Percentiles rank a stretch among this genome's conserved stretches.
Conservation (phyloP, 257 asterid genomes). For the Cynanchum wilfordii region DNA sequence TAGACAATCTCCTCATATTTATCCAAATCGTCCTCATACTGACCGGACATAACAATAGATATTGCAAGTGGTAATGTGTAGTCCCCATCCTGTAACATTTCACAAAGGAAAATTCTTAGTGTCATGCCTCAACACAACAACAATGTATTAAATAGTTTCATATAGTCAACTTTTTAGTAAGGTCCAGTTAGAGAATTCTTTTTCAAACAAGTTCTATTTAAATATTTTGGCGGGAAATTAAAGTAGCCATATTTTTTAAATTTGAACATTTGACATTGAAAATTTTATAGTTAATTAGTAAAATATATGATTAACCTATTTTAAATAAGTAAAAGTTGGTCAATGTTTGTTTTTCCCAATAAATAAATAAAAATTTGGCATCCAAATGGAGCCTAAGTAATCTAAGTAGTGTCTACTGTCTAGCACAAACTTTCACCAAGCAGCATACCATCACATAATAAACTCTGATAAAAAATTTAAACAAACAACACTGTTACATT, state of each 20-base stretch:
- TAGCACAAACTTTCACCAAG: not conserved
- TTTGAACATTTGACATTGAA: too few species aligned
- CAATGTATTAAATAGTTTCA: not conserved
- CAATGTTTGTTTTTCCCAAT: too few species aligned
- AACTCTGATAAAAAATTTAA: not conserved
- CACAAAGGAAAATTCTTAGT: slow-evolving; percentile 5
- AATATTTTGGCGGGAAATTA: too few species aligned
- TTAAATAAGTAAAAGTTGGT: too few species aligned
- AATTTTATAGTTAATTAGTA: too few species aligned
- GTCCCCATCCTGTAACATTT: slow-evolving; percentile 34
- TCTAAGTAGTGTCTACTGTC: not conserved
- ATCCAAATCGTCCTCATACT: slow-evolving; percentile 86
- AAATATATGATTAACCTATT: too few species aligned
- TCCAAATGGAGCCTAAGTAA: too few species aligned
- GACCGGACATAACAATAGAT: slow-evolving; percentile 86
- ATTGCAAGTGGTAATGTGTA: slow-evolving; percentile 52
- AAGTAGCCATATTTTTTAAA: too few species aligned
- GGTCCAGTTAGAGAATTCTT: not conserved
- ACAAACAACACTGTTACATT: not conserved
- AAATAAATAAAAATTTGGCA: too few species aligned
- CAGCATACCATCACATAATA: not conserved
- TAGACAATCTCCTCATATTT: slow-evolving; percentile 67
- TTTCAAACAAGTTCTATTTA: too few species aligned
- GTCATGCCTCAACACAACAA: not conserved
- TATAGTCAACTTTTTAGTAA: not conserved